Base-by-base conservation (phyloP, 768 basidiomycete genomes). In the Grammothele lineata region DNA sequence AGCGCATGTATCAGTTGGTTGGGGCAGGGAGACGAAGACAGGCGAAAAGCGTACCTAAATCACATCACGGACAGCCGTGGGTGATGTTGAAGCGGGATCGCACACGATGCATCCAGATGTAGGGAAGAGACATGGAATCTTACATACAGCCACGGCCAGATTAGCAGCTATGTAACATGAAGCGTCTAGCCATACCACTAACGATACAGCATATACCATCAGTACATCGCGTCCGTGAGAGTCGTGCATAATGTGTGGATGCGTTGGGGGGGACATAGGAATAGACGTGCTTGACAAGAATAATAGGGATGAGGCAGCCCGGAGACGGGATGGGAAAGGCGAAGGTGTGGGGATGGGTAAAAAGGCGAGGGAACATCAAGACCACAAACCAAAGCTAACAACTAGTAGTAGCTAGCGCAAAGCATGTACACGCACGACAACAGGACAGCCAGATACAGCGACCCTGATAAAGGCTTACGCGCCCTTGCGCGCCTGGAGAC, bases 111-210 rank as follows among this genome's bases (percentile, higher is more conserved):
- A 17, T 6, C 26, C 22, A 19, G 14, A 12, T 27, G 8, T 42
- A 12, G 27, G 30, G 19, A 23, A 17, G 17, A 1, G 18, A 22
- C 5, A 37, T n/a, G 22, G n/a, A 30, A 30, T 30, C 27, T 30
- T 30, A 30, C 27, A 30, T 30, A 30, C 27, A 30, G 14, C 27
- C 27, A 30, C 37, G 24, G 40, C 24, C 33, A 23, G 43, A 48
- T 48, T 43, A 45, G 38, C 36, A 42, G 38, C 46, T 52, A 48
- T 36, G 47, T 48, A 49, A 45, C 51, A 49, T 41, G 43, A 43
- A 23, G 37, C 41, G 37, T 53, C 46, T 45, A 53, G 51, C 51
- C 45, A 49, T 53, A 49, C 48, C 47, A 49, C 47, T 53, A 48
- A 23, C 34, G 47, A 49, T 53, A 53, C 47, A 53, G 48, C 52